Evolutionary conservation across 257 asterid genomes (phyloP).

Genomic region (Solanum dulcamara): DNA sequence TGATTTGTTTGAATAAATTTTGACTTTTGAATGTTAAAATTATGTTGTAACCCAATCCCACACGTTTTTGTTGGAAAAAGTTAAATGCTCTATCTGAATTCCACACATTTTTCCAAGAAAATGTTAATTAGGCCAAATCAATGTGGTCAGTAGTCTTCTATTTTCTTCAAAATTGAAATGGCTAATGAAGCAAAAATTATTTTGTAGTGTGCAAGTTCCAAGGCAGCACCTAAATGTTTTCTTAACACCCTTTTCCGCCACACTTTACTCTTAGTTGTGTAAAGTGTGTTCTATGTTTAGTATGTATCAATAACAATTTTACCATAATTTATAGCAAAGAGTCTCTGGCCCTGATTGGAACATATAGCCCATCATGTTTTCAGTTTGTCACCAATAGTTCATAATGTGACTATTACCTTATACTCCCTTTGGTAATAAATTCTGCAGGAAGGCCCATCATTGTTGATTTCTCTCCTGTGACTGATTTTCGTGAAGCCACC

Average conservation of each 20-base stretch:
- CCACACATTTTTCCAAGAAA: background rate
- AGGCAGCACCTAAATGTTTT: background rate
- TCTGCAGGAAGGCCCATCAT: slow-evolving; percentile 85
- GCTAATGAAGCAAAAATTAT: background rate
- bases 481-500: slow-evolving; percentile 96
- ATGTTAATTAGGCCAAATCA: background rate
- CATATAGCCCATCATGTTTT: background rate
- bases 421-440: background rate
- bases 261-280: background rate
- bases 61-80: background rate
- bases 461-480: slow-evolving; percentile 93
- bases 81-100: background rate
- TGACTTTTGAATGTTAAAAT: background rate
- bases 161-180: background rate
- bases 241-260: background rate
- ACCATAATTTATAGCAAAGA: background rate
- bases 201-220: background rate
- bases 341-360: background rate
- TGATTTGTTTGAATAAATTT: background rate
- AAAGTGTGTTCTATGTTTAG: background rate
- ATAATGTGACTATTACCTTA: background rate
- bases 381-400: background rate
- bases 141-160: background rate
- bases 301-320: background rate
- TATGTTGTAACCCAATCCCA: background rate